Evolutionary conservation across 805 yeast genomes (phyloP).

Genomic region (Lipomyces yamanashiensis): DNA sequence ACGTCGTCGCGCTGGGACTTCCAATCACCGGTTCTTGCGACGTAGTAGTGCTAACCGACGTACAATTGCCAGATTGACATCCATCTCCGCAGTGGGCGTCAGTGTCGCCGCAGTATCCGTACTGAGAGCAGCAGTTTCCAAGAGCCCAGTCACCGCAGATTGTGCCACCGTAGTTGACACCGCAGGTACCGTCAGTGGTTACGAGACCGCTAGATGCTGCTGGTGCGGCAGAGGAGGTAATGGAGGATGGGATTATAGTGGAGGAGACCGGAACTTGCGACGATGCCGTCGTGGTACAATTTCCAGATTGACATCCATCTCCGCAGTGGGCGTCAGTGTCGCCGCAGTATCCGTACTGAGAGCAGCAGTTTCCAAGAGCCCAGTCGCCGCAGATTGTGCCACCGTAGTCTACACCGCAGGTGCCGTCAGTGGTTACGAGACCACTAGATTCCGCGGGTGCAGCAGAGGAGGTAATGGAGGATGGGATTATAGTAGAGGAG

Average conservation of each 20-base stretch:
- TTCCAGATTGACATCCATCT: slow-evolving; percentile 20
- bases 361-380: slow-evolving; percentile 28
- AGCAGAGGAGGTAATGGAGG: slow-evolving; percentile 4
- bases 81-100: slow-evolving; percentile 25
- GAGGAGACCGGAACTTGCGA: neutral
- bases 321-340: slow-evolving; percentile 21
- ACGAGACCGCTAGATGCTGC: slow-evolving; percentile 17
- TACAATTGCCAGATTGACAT: slow-evolving; percentile 16
- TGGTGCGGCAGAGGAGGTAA: slow-evolving; percentile 7
- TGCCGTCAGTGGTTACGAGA: slow-evolving; percentile 30
- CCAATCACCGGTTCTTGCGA: slow-evolving; percentile 27
- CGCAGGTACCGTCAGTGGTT: slow-evolving; percentile 33
- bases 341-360: slow-evolving; percentile 29
- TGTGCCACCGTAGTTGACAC: slow-evolving; percentile 10
- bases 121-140: slow-evolving; percentile 29
- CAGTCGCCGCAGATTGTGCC: slow-evolving; percentile 30
- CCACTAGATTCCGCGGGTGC: slow-evolving; percentile 14
- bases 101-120: slow-evolving; percentile 28
- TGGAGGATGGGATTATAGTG: neutral
- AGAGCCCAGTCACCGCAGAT: slow-evolving; percentile 29
- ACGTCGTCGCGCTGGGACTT: slow-evolving; percentile 14
- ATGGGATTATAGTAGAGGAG: neutral
- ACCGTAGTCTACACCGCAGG: slow-evolving; percentile 20
- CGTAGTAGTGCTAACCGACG: neutral
- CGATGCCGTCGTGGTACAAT: slow-evolving; percentile 1